Evolutionary conservation across 768 basidiomycete species (phyloP).

Genomic region (Pholiota conissans): DNA sequence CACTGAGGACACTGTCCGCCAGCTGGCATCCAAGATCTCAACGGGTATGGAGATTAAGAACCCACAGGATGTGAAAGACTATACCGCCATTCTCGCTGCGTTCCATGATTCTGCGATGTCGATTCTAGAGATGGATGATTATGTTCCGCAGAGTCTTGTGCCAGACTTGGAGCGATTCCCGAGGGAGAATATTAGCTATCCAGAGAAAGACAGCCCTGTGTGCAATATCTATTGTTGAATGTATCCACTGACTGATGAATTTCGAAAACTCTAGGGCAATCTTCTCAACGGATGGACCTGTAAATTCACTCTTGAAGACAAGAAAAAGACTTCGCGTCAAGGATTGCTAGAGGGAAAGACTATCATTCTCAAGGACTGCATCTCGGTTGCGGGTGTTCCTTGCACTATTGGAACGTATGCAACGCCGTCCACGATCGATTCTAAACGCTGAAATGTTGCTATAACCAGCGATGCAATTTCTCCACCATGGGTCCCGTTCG

Average conservation of each 20-base stretch:
- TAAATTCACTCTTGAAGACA: conserved; percentile 31
- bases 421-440: background rate
- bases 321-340: conserved; percentile 12
- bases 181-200: conserved; percentile 18
- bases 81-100: conserved; percentile 16
- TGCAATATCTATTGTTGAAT: background rate
- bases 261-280: conserved; percentile 22
- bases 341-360: conserved; percentile 36
- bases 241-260: background rate
- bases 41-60: conserved; percentile 18
- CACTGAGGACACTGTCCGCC: conserved; percentile 19
- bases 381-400: conserved; percentile 40
- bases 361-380: conserved; percentile 43
- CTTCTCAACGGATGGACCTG: conserved; percentile 34
- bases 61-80: conserved; percentile 20
- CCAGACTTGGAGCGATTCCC: conserved; percentile 21
- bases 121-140: conserved; percentile 20
- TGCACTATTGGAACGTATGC: conserved; percentile 38
- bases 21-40: conserved; percentile 15
- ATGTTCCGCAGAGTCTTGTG: conserved; percentile 14
- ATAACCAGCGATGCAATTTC: conserved; percentile 25
- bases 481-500: conserved; percentile 22
- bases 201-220: conserved; percentile 13
- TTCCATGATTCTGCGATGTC: conserved; percentile 22
- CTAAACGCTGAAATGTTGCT: conserved; percentile 21